These are phyloP conservation scores for Lathyrus aphaca DNA, from an alignment of 306 rosid species.

Conservation along the genomic window DNA sequence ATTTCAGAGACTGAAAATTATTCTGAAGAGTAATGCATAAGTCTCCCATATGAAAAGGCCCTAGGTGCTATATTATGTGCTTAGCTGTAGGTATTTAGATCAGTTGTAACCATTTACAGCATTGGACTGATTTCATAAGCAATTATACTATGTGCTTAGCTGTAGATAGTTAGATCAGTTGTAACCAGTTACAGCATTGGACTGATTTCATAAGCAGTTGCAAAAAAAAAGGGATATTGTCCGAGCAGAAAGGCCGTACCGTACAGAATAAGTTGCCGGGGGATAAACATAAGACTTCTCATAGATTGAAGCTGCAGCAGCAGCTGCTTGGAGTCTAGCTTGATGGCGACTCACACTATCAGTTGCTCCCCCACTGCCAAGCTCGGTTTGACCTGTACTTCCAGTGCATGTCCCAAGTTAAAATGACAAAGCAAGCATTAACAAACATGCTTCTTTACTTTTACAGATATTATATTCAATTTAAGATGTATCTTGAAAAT, in stretches of 20 bases:
- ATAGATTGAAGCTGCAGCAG: slow-evolving; percentile 87
- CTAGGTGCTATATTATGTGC: neutral
- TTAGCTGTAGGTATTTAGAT: too few relatives aligned
- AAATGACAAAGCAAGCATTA: slow-evolving; percentile 24
- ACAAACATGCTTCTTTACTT: neutral
- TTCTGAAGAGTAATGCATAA: neutral
- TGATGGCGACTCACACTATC: slow-evolving; percentile 71
- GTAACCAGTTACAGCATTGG: neutral
- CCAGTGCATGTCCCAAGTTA: slow-evolving; percentile 51
- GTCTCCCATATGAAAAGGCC: neutral
- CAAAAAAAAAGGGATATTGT: slow-evolving; percentile 19
- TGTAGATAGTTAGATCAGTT: neutral
- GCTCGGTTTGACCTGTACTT: slow-evolving; percentile 59
- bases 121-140: too few relatives aligned
- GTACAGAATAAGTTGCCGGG: slow-evolving; percentile 59
- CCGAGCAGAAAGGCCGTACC: slow-evolving; percentile 57
- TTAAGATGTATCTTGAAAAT: slow-evolving; percentile 17
- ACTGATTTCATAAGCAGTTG: slow-evolving; percentile 16
- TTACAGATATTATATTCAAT: slow-evolving; percentile 2
- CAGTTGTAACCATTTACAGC: too few relatives aligned
- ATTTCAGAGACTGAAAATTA: neutral
- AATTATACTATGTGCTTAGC: neutral
- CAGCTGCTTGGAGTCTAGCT: slow-evolving; percentile 94
- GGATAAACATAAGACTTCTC: slow-evolving; percentile 82
- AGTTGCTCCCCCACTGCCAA: slow-evolving; percentile 49